phyloP scores from a whole-genome alignment of 106 monocot species.

The Acorus gramineus region DNA sequence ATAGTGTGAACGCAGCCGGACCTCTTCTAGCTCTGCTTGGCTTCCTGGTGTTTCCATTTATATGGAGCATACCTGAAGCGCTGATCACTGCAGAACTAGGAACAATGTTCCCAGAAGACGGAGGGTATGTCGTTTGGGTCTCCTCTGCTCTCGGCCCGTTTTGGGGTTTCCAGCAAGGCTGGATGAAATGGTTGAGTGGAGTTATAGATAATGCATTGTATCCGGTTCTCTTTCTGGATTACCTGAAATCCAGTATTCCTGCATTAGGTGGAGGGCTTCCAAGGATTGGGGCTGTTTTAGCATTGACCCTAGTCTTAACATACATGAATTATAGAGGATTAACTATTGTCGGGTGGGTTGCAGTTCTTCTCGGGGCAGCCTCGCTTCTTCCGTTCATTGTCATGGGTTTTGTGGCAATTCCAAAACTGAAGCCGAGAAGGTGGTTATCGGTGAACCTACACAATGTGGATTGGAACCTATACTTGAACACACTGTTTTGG shows the following conservation, averaged over 20 bases:
- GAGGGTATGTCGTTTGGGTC: conserved; percentile 44
- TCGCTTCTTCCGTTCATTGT: conserved; percentile 33
- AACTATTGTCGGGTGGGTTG: conserved; percentile 35
- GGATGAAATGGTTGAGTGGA: conserved; percentile 48
- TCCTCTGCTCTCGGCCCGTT: conserved; percentile 30
- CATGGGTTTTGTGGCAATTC: conserved; percentile 33
- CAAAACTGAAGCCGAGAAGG: conserved; percentile 17
- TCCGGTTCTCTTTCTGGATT: conserved; percentile 39
- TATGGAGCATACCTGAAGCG: conserved; percentile 48
- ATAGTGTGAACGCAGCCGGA: conserved; percentile 26
- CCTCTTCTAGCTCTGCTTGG: conserved; percentile 34
- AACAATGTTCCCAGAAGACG: conserved; percentile 46
- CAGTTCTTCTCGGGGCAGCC: conserved; percentile 27
- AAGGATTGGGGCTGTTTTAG: conserved; percentile 18
- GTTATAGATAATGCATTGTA: conserved; percentile 45
- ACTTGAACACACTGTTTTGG: conserved; percentile 37
- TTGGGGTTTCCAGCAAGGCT: conserved; percentile 36
- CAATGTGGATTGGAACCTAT: conserved; percentile 30
- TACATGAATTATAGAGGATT: conserved; percentile 45
- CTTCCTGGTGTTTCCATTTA: conserved; percentile 31
- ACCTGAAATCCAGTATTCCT: conserved; percentile 37
- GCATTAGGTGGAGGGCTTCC: conserved; percentile 19
- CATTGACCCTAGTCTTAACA: conserved; percentile 23
- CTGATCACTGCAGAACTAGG: conserved; percentile 45
- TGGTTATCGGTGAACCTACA: conserved; percentile 21